Evolutionary conservation across 164 flowering plant genomes (phyloP), one percentile per base, ranked within the genome.

Genomic region (Aristolochia fimbriata): DNA sequence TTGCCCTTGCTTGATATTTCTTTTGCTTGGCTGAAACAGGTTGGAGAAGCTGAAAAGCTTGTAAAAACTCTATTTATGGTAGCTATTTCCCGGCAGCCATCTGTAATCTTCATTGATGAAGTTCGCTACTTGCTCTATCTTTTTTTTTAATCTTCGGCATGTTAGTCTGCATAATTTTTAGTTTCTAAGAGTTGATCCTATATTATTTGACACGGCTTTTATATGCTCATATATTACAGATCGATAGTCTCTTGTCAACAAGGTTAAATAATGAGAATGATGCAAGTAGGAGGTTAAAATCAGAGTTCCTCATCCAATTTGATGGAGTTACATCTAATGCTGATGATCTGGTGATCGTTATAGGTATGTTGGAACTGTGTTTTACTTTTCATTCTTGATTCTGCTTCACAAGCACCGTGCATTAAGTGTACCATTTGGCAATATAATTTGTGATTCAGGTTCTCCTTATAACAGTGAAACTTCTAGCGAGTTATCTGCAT

Each of bases 41-140:
- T 91, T 57, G 97, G 99, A 49, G 99, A 94, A 74, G 96, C 84
- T 65, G 99, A 91, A 73, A 94, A 94, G 76, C 96, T 94, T 69
- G 90, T 91, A n/a, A 83, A 86, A 51, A 87, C 96, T 62, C 97
- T 94, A 68, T 94, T 94, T 73, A 73, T 74, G 83, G 96, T 94
- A 70, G 97, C 99, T 64, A 77, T 76, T 59, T 84, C 97, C 51
- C 80, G 83, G 69, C 95, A 94, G 72, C 99, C 99, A 59, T 88
- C 96, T 17, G 96, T 91, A 37, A 94, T 91, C 65, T 91, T 91
- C 76, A 87, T 91, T 51, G 99, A 94, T 74, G 97, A 94, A 76
- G 97, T 91, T 78, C 61, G 80, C 24, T 58, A 31, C 59, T 69
- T 55, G 17, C 30, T 68, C 68, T 50, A 33, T 48, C 15, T 23